phyloP scores from a whole-genome alignment of 495 filamentous ascomycete species.

The Penicillium atrosanguineum region DNA sequence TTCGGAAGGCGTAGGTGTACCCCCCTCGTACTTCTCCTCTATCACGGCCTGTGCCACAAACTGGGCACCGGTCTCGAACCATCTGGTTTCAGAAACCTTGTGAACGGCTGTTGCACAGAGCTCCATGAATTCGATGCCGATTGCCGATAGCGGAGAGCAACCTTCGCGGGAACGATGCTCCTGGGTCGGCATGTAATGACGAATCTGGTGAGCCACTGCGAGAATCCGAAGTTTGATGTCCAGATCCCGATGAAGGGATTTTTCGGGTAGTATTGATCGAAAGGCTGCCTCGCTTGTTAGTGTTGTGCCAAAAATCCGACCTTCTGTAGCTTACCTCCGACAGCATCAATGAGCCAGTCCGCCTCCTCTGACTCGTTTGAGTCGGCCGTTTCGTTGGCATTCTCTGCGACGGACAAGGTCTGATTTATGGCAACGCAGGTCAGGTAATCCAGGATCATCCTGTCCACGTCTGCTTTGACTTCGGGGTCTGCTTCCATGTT shows the following conservation, averaged over 20 bases:
- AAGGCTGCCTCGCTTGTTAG: not conserved
- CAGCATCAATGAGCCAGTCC: slow-evolving; percentile 21
- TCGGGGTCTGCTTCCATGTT: slow-evolving; percentile 17
- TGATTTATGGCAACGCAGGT: slow-evolving; percentile 40
- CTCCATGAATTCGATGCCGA: slow-evolving; percentile 47
- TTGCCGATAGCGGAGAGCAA: slow-evolving; percentile 33
- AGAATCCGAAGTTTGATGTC: slow-evolving; percentile 29
- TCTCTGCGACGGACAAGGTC: slow-evolving; percentile 17
- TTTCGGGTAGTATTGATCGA: not conserved
- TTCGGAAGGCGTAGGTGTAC: slow-evolving; percentile 13
- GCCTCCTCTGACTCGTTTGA: slow-evolving; percentile 6
- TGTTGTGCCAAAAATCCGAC: not conserved
- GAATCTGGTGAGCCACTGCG: slow-evolving; percentile 14
- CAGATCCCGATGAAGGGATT: slow-evolving; percentile 22
- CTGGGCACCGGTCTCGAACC: slow-evolving; percentile 44
- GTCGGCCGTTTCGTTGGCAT: not conserved
- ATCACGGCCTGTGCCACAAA: slow-evolving; percentile 51
- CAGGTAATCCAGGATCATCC: slow-evolving; percentile 56
- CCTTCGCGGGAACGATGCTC: not conserved
- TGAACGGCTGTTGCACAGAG: slow-evolving; percentile 38
- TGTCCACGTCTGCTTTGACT: slow-evolving; percentile 42
- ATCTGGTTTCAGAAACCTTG: slow-evolving; percentile 24
- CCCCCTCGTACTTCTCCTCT: slow-evolving; percentile 43
- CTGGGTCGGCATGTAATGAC: slow-evolving; percentile 3
- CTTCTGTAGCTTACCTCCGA: slow-evolving; percentile 20